phyloP scores from a whole-genome alignment of 768 basidiomycete species.

The Boletus edulis region DNA sequence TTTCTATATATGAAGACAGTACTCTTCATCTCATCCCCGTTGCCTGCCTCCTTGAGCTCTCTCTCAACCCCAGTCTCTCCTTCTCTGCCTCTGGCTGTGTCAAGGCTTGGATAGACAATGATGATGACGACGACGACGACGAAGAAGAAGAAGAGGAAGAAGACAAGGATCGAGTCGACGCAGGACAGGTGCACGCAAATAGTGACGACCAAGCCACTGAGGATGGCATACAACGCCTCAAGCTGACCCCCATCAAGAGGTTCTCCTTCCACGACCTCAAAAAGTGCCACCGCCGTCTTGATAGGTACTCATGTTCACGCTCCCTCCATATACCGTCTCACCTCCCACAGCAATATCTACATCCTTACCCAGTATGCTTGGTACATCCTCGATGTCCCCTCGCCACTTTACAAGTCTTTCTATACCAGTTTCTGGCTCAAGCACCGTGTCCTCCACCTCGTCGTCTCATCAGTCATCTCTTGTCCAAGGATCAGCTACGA shows the following conservation, averaged over 20 bases:
- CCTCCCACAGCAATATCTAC: constrained; percentile 54
- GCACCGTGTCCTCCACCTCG: constrained; percentile 50
- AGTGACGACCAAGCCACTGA: constrained; percentile 1
- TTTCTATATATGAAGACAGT: constrained; percentile 46
- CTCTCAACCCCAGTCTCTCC: constrained; percentile 13
- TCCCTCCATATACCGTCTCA: constrained; percentile 8
- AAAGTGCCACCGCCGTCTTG: constrained; percentile 30
- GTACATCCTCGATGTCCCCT: constrained; percentile 63
- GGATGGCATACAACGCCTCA: constrained; percentile 31
- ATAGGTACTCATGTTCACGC: constrained; percentile 38
- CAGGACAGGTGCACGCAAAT: constrained; percentile 7
- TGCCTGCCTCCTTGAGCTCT: constrained; percentile 36
- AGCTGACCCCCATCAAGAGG: constrained; percentile 43
- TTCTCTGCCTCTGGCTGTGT: constrained; percentile 42
- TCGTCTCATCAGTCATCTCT: constrained; percentile 38
- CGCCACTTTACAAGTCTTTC: constrained; percentile 41
- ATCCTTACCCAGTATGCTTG: constrained; percentile 61
- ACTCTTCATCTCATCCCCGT: constrained; percentile 41
- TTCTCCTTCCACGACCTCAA: constrained; percentile 45
- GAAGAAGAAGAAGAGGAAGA: constrained; percentile 5
- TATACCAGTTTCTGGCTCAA: constrained; percentile 48
- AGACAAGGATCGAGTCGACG: constrained; percentile 21
- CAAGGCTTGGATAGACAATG: constrained; percentile 35
- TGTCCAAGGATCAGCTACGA: constrained; percentile 37
- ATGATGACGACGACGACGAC: constrained; percentile 27